Evolutionary conservation across 805 yeast genomes (phyloP).

Genomic region (Maudiozyma serrabonitensis): DNA sequence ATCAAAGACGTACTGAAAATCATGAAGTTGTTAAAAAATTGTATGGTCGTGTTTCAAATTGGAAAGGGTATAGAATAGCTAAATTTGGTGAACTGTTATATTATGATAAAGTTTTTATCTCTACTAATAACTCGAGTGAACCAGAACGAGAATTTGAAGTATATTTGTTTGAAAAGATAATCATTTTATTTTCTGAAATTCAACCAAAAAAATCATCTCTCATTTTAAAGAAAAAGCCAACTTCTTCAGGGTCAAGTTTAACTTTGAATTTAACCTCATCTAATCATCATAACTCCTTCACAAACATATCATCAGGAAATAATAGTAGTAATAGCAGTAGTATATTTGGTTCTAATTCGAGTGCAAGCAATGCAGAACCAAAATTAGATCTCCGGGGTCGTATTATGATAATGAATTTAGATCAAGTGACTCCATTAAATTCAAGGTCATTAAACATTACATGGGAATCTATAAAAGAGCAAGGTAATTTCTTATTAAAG

Average conservation of each 20-base stretch:
- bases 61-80: constrained; percentile 79
- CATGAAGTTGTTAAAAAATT: constrained; percentile 59
- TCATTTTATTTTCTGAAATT: constrained; percentile 55
- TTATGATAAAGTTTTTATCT: constrained; percentile 53
- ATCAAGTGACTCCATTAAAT: constrained; percentile 34
- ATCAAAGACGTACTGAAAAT: constrained; percentile 87
- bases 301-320: background rate
- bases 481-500: constrained; percentile 74
- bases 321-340: constrained; percentile 2
- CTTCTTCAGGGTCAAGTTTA: constrained; percentile 16
- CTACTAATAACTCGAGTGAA: constrained; percentile 38
- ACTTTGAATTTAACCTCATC: constrained; percentile 8
- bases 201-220: constrained; percentile 39
- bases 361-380: constrained; percentile 20
- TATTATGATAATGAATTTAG: constrained; percentile 63
- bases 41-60: constrained; percentile 67
- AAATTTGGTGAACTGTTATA: constrained; percentile 80
- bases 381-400: constrained; percentile 67
- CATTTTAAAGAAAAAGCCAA: constrained; percentile 32
- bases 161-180: constrained; percentile 70
- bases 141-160: constrained; percentile 82
- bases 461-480: constrained; percentile 81
- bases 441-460: constrained; percentile 56
- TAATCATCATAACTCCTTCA: constrained; percentile 1
- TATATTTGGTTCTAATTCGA: constrained; percentile 2